A percentile compares a stretch with the other conserved stretches of the same genome.
Evolutionary conservation across 192 early-diverging fungal genomes (phyloP).

Genomic region (Helicostylum pulchrum): DNA sequence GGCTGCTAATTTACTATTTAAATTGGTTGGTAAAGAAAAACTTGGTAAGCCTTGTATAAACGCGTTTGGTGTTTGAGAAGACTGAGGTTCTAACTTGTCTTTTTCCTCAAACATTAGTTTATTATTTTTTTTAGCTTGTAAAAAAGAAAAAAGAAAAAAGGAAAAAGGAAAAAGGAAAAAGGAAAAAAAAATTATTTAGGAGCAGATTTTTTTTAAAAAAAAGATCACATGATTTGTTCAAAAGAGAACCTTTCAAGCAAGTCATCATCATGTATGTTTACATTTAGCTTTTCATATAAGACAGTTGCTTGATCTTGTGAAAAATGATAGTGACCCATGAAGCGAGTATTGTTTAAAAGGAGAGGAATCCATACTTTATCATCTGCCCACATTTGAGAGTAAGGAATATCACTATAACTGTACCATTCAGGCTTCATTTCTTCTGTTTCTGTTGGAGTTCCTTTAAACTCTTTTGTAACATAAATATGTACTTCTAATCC

Average conservation of each 20-base stretch:
- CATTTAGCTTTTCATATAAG: neutral
- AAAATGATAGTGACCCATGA: conserved; percentile 52
- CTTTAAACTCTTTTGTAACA: conserved; percentile 39
- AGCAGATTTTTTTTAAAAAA: no score
- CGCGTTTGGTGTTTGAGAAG: neutral
- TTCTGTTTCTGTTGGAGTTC: conserved; percentile 59
- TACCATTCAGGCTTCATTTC: conserved; percentile 81
- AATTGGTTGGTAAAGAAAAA: conserved; percentile 3
- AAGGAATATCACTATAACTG: conserved; percentile 52
- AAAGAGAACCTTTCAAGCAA: no score
- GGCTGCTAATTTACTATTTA: no score
- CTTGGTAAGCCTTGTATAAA: neutral
- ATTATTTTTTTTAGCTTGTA: no score
- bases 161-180: no score
- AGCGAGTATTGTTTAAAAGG: conserved; percentile 37
- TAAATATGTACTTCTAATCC: conserved; percentile 70
- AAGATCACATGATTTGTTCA: no score
- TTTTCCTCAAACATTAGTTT: no score
- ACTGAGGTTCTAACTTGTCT: no score
- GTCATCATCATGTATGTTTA: neutral
- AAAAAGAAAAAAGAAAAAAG: no score
- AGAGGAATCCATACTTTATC: conserved; percentile 64
- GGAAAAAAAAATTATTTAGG: no score
- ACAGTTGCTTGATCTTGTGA: conserved; percentile 10
- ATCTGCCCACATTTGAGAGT: conserved; percentile 70